Base-by-base conservation (phyloP, 495 filamentous ascomycete species). In the Penicillium lividum region DNA sequence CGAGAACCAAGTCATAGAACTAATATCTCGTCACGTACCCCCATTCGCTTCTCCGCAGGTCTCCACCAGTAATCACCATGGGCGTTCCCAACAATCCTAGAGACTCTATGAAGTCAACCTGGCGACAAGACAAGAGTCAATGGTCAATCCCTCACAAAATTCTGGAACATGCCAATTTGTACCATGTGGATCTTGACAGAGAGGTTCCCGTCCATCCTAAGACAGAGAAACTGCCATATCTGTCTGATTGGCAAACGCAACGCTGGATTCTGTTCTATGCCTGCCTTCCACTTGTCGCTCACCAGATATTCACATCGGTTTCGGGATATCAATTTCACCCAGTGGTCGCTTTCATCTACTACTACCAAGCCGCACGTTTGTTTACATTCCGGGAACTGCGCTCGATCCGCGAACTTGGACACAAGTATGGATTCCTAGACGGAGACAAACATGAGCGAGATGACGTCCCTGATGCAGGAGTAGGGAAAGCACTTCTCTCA, bases 51-150 rank as follows among this genome's bases (percentile, higher is more conserved):
- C 22, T 22, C 22, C 22, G 22, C 1, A 2, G 2, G 33, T 11
- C 33, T 3, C 8, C 9, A 9, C 31, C 4, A 36, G 33, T 36
- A 36, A 36, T 36, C 33, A 36, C 8, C 33, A 59, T 59, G 57
- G 13, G 42, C 11, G 51, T 40, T 11, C 30, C 58, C 13, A 60
- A 42, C n/a, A 71, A 69, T 47, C 61, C 64, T 5, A 69, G 60
- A 22, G 70, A 73, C 55, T 71, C 68, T 1, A 73, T 73, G 70
- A 71, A 64, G 56, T 73, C 70, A n/a, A 73, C 70, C 29, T 73
- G 70, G 70, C 68, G 70, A 6, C 25, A 30, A 4, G 66, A 69
- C 50, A 53, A 57, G 7, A 56, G 49, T 8, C 53, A 64, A 27
- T 73, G 70, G 70, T 58, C 43, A 9, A 7, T 38, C 8, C 27